phyloP scores from a whole-genome alignment of 352 stramenopile genomes.

The Phytopythium kandeliae region DNA sequence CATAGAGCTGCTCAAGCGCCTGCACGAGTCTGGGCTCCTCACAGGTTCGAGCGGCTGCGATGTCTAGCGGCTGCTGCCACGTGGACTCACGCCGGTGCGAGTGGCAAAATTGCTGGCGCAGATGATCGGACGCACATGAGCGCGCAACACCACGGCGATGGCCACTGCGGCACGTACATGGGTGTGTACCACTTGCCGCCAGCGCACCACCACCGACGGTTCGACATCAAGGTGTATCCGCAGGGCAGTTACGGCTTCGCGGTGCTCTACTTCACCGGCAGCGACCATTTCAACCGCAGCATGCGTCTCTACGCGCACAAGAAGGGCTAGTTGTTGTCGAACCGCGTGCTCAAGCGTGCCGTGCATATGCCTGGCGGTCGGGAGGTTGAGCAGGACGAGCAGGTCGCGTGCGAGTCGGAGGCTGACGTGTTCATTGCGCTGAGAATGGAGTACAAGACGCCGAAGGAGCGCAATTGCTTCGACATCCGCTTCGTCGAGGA shows the following conservation, averaged over 20 bases:
- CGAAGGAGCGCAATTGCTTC: conserved; percentile 71
- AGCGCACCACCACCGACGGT: conserved; percentile 40
- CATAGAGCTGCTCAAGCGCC: conserved; percentile 42
- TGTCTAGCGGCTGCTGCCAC: too few species aligned
- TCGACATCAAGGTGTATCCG: conserved; percentile 88
- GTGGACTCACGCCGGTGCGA: too few species aligned
- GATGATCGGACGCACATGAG: conserved; percentile 67
- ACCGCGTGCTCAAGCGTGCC: conserved; percentile 59
- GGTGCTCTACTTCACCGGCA: conserved; percentile 89
- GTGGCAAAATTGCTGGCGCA: too few species aligned
- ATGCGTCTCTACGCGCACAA: conserved; percentile 80
- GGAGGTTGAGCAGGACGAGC: conserved; percentile 59
- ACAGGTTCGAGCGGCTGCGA: conserved; percentile 25
- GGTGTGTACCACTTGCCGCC: conserved; percentile 60
- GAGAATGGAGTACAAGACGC: conserved; percentile 80
- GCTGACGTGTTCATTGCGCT: conserved; percentile 84
- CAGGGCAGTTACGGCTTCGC: conserved; percentile 75
- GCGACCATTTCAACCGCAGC: conserved; percentile 88
- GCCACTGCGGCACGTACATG: conserved; percentile 81
- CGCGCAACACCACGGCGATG: conserved; percentile 37
- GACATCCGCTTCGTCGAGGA: conserved; percentile 79
- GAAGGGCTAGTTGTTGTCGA: conserved; percentile 72
- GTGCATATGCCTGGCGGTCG: conserved; percentile 39
- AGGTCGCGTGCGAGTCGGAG: conserved; percentile 72
- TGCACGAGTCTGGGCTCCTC: conserved; percentile 62